A percentile compares a stretch with the other conserved stretches of the same genome.
These are phyloP conservation scores for Tulasnella sp. DNA, from an alignment of 768 basidiomycete genomes.

Conservation along the genomic window DNA sequence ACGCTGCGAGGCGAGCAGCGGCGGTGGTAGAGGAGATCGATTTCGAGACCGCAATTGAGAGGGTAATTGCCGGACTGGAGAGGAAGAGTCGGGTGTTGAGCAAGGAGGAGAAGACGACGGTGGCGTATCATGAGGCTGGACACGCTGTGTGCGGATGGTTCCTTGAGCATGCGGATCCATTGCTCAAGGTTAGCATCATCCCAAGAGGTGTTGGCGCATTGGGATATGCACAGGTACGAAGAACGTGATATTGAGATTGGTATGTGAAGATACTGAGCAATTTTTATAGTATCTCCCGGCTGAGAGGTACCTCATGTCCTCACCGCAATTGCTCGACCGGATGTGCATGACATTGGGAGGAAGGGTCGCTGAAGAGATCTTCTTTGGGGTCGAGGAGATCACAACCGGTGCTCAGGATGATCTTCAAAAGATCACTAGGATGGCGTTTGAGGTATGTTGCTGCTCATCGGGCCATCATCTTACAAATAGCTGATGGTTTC, in stretches of 20 bases:
- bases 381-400: conserved; percentile 84
- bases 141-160: conserved; percentile 99
- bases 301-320: conserved; percentile 90
- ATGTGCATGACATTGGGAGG: conserved; percentile 99
- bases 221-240: conserved; percentile 82
- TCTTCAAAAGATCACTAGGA: conserved; percentile 91
- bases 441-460: conserved; percentile 69
- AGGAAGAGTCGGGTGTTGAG: conserved; percentile 89
- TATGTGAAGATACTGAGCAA: background rate
- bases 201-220: conserved; percentile 91
- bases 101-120: conserved; percentile 94
- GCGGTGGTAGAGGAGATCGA: conserved; percentile 72
- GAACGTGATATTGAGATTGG: background rate
- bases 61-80: conserved; percentile 95
- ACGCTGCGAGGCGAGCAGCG: conserved; percentile 77
- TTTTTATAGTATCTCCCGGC: conserved; percentile 72
- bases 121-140: conserved; percentile 98
- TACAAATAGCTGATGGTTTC: background rate
- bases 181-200: conserved; percentile 97
- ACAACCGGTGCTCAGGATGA: conserved; percentile 99
- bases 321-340: conserved; percentile 86
- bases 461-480: background rate
- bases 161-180: conserved; percentile 91
- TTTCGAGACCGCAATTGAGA: conserved; percentile 96
- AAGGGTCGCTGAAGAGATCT: conserved; percentile 95